Base-by-base conservation (phyloP, 2,329 filamentous ascomycete species). In the Lecanicillium sp. region DNA sequence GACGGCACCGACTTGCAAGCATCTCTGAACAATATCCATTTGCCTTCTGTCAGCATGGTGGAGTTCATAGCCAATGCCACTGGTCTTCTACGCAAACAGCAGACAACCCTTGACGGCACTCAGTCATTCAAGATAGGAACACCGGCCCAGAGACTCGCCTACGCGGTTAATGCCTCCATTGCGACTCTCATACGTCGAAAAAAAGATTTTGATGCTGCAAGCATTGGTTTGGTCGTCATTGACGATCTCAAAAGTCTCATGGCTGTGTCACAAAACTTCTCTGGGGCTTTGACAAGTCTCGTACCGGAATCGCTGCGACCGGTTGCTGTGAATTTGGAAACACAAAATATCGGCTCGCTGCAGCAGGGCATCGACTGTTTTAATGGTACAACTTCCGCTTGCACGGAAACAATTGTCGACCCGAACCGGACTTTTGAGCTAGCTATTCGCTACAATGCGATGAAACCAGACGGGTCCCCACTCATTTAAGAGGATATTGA, bases 341-440 rank as follows among this genome's bases (percentile, higher is more conserved):
- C 27, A 4, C 39, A 29, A 11, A 41, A 30, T 25, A 36, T 29
- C 7, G 33, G 29, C 13, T 41, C 29, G 17, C 33, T 41, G 14
- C 32, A 34, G 25, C 39, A 37, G 33, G 34, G 34, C 17, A 36
- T 25, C 18, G 34, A 12, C 17, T 36, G 34, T 20, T 36, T 36
- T 18, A 14, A 27, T 14, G 22, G 22, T 20, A 17, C 18, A 10
- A 15, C 11, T 20, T 25, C 34, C 10, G 13, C 20, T 17, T 36
- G 34, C 34, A 14, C 7, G 6, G 17, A 17, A 15, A 20, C 34
- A 17, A 27, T 36, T 11, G 34, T 36, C 19, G 34, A 36, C 34
- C 34, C 34, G 10, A 15, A 25, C 22, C 34, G 34, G 13, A 36
- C 34, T 7, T 25, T 25, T 11, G 17, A 34, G n/a, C 32, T 34